These are phyloP conservation scores for Kuraishia piskuri DNA, from an alignment of 805 yeast species.

Conservation along the genomic window DNA sequence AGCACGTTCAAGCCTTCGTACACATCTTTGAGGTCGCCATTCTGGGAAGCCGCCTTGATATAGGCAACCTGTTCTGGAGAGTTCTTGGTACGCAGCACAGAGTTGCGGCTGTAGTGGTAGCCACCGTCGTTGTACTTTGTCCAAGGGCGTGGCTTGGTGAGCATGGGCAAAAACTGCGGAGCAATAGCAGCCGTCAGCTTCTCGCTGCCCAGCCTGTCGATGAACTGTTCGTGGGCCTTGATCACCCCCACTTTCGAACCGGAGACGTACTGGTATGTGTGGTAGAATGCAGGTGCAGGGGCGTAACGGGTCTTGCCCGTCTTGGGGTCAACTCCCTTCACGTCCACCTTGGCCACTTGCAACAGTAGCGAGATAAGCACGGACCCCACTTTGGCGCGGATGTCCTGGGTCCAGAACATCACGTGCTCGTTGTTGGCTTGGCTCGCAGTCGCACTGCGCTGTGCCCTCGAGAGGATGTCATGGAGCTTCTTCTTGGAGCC, in stretches of 20 bases:
- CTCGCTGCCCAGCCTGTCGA: slow-evolving; percentile 59
- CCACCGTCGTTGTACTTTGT: slow-evolving; percentile 78
- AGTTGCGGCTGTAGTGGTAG: slow-evolving; percentile 54
- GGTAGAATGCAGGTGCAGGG: slow-evolving; percentile 83
- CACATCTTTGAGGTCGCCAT: slow-evolving; percentile 55
- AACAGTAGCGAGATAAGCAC: slow-evolving; percentile 64
- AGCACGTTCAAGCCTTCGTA: slow-evolving; percentile 78
- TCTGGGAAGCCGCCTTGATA: slow-evolving; percentile 72
- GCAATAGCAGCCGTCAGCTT: slow-evolving; percentile 55
- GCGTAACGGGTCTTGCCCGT: slow-evolving; percentile 62
- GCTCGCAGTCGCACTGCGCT: not conserved
- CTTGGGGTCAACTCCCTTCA: slow-evolving; percentile 72
- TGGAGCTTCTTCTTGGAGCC: slow-evolving; percentile 13
- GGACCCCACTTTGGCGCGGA: slow-evolving; percentile 73
- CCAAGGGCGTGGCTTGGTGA: slow-evolving; percentile 89
- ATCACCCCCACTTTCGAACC: slow-evolving; percentile 81
- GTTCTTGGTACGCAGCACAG: slow-evolving; percentile 69
- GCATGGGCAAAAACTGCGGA: slow-evolving; percentile 90
- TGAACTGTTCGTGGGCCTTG: slow-evolving; percentile 62
- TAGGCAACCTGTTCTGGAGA: slow-evolving; percentile 89
- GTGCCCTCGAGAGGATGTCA: slow-evolving; percentile 11
- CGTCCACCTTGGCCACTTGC: slow-evolving; percentile 76
- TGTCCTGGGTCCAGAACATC: slow-evolving; percentile 41
- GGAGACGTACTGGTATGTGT: slow-evolving; percentile 71
- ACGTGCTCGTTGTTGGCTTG: slow-evolving; percentile 12